Percentiles rank a stretch among this genome's conserved stretches.
These are phyloP conservation scores for Miscanthus lutarioriparius DNA, from an alignment of 176 grass and related monocot genomes.

Conservation along the genomic window DNA sequence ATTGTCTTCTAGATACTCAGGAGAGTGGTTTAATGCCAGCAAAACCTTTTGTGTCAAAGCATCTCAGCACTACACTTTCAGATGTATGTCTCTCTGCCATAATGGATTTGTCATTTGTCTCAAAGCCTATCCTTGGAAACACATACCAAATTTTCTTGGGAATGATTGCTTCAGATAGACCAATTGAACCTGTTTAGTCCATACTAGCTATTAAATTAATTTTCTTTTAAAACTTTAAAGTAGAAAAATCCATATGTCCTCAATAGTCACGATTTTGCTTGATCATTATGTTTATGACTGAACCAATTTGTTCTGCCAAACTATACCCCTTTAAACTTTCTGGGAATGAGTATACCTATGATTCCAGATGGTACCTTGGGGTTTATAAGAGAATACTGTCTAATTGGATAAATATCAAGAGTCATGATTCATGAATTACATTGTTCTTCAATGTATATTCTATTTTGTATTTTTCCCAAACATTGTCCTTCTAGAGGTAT, in stretches of 20 bases:
- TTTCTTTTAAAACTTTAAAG: slow-evolving; percentile 20
- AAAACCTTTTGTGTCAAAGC: slow-evolving; percentile 67
- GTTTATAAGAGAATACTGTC: slow-evolving; percentile 23
- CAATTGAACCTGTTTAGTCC: background rate
- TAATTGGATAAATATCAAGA: background rate
- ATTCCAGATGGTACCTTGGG: background rate
- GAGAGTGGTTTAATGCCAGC: slow-evolving; percentile 51
- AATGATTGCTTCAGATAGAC: slow-evolving; percentile 16
- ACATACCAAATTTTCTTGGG: slow-evolving; percentile 27
- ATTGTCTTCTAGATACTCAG: slow-evolving; percentile 77
- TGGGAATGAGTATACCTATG: background rate
- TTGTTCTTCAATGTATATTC: slow-evolving; percentile 7
- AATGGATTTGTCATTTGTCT: slow-evolving; percentile 18
- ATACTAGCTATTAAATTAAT: background rate
- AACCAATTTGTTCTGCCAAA: background rate
- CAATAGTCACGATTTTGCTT: background rate
- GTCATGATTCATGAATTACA: background rate
- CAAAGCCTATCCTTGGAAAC: background rate
- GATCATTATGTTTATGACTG: background rate
- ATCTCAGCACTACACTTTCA: slow-evolving; percentile 65
- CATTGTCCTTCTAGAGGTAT: slow-evolving; percentile 24
- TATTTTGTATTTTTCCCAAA: slow-evolving; percentile 16
- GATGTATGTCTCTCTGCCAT: slow-evolving; percentile 57
- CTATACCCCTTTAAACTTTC: background rate
- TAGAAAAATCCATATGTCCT: background rate